A percentile compares a stretch with the other conserved stretches of the same genome.
phyloP scores from a whole-genome alignment of 495 filamentous ascomycete genomes.

The Aspergillus coremiiformis region DNA sequence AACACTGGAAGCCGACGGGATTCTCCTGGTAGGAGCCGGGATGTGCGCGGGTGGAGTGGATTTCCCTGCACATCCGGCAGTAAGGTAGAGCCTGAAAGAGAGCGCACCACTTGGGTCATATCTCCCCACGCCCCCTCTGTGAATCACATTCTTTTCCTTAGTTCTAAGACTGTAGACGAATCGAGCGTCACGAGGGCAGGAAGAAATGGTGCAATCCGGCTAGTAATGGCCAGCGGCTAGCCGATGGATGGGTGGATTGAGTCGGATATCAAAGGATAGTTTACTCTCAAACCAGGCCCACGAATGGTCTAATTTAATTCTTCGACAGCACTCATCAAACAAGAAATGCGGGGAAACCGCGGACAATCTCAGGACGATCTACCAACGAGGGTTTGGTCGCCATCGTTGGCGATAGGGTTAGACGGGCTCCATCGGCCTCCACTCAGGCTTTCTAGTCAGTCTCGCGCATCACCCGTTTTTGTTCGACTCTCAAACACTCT shows the following conservation, averaged over 20 bases:
- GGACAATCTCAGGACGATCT: conserved; percentile 1
- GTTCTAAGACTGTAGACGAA: not conserved
- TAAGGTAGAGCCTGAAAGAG: not conserved
- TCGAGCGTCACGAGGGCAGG: not conserved
- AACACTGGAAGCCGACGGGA: not conserved
- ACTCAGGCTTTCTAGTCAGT: not conserved
- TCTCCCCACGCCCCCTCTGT: too few species aligned
- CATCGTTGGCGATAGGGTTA: not conserved
- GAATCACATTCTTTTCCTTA: not conserved
- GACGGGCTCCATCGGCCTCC: not conserved
- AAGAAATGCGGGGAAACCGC: conserved; percentile 1
- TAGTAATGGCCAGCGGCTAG: not conserved
- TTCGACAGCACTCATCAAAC: not conserved
- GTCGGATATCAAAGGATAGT: not conserved
- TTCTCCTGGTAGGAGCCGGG: not conserved
- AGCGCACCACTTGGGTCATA: not conserved
- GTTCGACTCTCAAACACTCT: conserved; percentile 10
- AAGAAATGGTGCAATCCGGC: not conserved
- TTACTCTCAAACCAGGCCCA: not conserved
- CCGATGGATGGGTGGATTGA: not conserved
- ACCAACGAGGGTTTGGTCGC: not conserved
- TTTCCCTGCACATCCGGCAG: not conserved
- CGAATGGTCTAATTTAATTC: not conserved
- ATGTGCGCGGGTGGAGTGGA: not conserved
- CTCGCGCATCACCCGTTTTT: conserved; percentile 1